Conservation (phyloP, 495 filamentous ascomycete genomes). For the Penicillium flavigenum region DNA sequence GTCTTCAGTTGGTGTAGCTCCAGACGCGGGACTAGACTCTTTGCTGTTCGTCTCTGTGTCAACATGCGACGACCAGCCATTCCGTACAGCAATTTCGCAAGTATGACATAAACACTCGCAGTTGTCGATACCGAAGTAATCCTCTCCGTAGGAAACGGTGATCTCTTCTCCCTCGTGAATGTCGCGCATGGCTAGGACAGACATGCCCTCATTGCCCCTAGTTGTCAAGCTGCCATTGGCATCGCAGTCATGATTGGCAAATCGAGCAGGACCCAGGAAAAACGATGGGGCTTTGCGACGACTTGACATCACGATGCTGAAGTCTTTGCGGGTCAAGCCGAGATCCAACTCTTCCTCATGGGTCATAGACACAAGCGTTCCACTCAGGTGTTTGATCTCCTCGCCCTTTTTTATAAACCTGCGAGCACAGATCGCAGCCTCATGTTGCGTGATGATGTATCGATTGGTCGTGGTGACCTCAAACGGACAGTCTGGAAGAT, state of each 20-base stretch:
- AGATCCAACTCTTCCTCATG: constrained; percentile 83
- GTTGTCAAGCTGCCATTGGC: constrained; percentile 87
- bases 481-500: constrained; percentile 87
- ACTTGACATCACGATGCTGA: constrained; percentile 93
- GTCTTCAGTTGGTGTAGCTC: constrained; percentile 20
- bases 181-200: constrained; percentile 73
- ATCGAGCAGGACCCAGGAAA: constrained; percentile 91
- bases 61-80: constrained; percentile 69
- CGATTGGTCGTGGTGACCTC: constrained; percentile 94
- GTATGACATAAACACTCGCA: constrained; percentile 90
- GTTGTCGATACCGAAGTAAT: constrained; percentile 94
- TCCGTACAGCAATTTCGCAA: constrained; percentile 72
- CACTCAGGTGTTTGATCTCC: constrained; percentile 83
- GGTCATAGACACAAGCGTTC: constrained; percentile 86
- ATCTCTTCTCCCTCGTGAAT: constrained; percentile 92
- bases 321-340: constrained; percentile 77
- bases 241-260: constrained; percentile 96
- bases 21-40: constrained; percentile 38
- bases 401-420: constrained; percentile 75
- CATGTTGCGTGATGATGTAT: constrained; percentile 85
- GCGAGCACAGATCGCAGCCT: constrained; percentile 85
- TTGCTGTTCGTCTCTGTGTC: constrained; percentile 42
- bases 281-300: constrained; percentile 83
- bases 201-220: constrained; percentile 78
- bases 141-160: constrained; percentile 90